A percentile compares a stretch with the other conserved stretches of the same genome.
Evolutionary conservation across 352 stramenopile genomes (phyloP).

Genomic region (Pythium phragmiticola): DNA sequence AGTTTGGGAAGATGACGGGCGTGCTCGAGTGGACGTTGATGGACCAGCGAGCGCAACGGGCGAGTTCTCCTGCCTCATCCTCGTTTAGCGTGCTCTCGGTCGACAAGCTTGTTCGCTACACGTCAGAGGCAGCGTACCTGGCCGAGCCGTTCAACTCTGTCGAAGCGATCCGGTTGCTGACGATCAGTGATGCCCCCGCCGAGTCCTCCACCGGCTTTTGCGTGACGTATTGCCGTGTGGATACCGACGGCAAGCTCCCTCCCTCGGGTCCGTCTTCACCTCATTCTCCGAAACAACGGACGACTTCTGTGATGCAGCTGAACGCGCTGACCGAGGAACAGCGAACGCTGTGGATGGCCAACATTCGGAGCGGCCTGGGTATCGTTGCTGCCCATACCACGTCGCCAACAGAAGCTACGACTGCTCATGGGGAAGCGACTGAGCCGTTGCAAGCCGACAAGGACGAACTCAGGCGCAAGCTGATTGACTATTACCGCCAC

Average conservation of each 20-base stretch:
- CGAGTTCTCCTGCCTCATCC: neutral
- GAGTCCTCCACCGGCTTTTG: neutral
- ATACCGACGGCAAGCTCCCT: neutral
- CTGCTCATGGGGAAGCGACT: neutral
- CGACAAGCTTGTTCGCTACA: constrained; percentile 53
- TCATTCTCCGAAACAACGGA: neutral
- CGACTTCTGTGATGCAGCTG: constrained; percentile 31
- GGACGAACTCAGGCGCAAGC: constrained; percentile 31
- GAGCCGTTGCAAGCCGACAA: neutral
- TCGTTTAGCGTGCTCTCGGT: constrained; percentile 50
- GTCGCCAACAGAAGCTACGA: neutral
- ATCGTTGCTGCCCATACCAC: constrained; percentile 17
- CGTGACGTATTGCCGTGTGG: constrained; percentile 6
- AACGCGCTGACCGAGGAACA: constrained; percentile 39
- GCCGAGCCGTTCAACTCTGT: constrained; percentile 37
- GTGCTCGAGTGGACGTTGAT: constrained; percentile 37
- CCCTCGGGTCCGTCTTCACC: constrained; percentile 6
- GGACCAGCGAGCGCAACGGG: neutral
- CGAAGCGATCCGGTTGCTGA: constrained; percentile 38
- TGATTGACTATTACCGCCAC: constrained; percentile 90
- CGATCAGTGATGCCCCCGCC: neutral
- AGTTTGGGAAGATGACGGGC: constrained; percentile 45
- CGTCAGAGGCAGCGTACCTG: constrained; percentile 39
- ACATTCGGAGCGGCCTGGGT: constrained; percentile 43
- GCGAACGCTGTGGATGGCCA: constrained; percentile 55